Evolutionary conservation across 2,329 filamentous ascomycete species (phyloP).

Genomic region (Colletotrichum salicis): DNA sequence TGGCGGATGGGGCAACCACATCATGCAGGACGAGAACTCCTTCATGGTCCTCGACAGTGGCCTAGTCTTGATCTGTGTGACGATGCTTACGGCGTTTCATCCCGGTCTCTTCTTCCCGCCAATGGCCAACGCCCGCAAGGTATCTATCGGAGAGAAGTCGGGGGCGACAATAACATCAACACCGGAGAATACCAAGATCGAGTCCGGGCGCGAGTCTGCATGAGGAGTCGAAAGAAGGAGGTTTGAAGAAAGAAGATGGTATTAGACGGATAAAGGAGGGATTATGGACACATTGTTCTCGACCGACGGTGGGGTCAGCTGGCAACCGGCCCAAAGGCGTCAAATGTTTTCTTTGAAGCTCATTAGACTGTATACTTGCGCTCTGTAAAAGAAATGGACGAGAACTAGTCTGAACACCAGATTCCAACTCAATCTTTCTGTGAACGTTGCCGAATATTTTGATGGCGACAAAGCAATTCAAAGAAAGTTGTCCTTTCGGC

Average conservation of each 20-base stretch:
- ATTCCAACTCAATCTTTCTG: neutral
- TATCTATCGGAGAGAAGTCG: conserved; percentile 37
- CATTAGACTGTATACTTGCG: neutral
- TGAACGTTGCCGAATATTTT: neutral
- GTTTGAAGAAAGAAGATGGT: too few species aligned
- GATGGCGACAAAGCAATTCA: too few species aligned
- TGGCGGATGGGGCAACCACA: conserved; percentile 70
- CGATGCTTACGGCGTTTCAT: conserved; percentile 63
- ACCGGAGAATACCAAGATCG: conserved; percentile 27
- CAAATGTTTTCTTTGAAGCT: neutral
- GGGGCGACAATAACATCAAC: conserved; percentile 17
- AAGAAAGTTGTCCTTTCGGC: too few species aligned
- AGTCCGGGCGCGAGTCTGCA: conserved; percentile 23
- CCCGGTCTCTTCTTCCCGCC: conserved; percentile 66
- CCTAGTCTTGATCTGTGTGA: conserved; percentile 61
- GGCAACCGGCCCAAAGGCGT: neutral
- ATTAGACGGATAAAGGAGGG: neutral
- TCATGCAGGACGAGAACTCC: conserved; percentile 71
- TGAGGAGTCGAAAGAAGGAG: neutral
- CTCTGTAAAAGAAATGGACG: neutral
- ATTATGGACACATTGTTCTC: neutral
- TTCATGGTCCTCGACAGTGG: conserved; percentile 68
- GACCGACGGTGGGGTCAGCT: neutral
- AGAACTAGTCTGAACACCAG: too few species aligned
- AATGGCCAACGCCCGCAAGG: conserved; percentile 52